A percentile compares a stretch with the other conserved stretches of the same genome.
phyloP scores from a whole-genome alignment of 345 rosid species.

The Acer negundo region DNA sequence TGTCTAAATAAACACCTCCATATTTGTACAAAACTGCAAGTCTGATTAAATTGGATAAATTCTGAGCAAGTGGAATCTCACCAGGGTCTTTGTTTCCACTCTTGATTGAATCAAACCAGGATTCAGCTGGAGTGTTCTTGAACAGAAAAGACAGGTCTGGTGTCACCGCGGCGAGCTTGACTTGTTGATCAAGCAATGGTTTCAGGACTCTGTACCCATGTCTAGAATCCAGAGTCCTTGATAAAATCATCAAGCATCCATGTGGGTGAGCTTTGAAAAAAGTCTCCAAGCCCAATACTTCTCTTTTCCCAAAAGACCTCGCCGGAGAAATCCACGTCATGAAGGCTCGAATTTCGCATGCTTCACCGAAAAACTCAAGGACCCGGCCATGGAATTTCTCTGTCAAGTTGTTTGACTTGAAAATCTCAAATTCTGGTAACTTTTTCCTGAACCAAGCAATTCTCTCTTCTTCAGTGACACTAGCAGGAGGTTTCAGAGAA shows the following conservation, averaged over 20 bases:
- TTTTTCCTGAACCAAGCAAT: constrained; percentile 50
- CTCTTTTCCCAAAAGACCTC: constrained; percentile 49
- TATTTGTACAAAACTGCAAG: constrained; percentile 69
- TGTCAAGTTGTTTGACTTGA: constrained; percentile 51
- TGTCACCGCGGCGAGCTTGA: constrained; percentile 51
- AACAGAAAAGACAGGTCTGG: constrained; percentile 62
- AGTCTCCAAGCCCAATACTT: constrained; percentile 56
- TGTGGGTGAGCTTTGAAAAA: constrained; percentile 63
- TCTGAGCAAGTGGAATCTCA: constrained; percentile 67
- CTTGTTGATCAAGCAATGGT: constrained; percentile 52
- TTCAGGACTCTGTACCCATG: constrained; percentile 53
- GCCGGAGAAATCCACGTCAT: constrained; percentile 88
- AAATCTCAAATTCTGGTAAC: constrained; percentile 43
- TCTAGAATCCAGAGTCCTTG: constrained; percentile 61
- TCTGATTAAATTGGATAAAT: constrained; percentile 72
- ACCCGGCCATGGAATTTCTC: constrained; percentile 53
- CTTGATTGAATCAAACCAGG: constrained; percentile 66
- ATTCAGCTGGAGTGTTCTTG: constrained; percentile 65
- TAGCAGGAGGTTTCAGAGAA: constrained; percentile 46
- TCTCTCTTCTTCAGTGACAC: constrained; percentile 46
- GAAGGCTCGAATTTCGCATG: constrained; percentile 63
- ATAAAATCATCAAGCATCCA: constrained; percentile 70
- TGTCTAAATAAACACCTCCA: constrained; percentile 80
- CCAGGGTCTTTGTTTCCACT: constrained; percentile 74
- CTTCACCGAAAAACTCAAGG: constrained; percentile 43